A percentile compares a stretch with the other conserved stretches of the same genome.
phyloP scores from a whole-genome alignment of 306 rosid species.

The Canavalia ensiformis region DNA sequence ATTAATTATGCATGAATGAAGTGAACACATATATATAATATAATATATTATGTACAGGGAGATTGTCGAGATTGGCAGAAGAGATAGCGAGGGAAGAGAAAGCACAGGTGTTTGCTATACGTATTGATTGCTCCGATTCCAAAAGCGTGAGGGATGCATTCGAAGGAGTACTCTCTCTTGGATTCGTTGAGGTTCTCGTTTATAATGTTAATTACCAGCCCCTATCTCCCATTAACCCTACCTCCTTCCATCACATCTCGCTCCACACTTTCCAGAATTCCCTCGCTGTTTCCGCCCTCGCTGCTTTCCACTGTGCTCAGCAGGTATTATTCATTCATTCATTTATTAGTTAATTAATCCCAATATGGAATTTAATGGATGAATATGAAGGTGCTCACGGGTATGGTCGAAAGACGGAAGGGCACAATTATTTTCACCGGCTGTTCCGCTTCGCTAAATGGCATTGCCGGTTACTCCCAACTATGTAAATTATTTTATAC shows the following conservation, averaged over 20 bases:
- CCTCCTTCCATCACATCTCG: conserved; percentile 63
- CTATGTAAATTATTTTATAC: conserved; percentile 61
- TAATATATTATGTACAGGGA: conserved; percentile 46
- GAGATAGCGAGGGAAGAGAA: conserved; percentile 95
- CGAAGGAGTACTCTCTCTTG: conserved; percentile 85
- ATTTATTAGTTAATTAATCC: no score
- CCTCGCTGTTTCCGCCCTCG: conserved; percentile 81
- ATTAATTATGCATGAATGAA: no score
- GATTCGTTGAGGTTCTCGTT: conserved; percentile 83
- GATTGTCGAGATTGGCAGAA: conserved; percentile 85
- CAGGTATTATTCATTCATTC: conserved; percentile 57
- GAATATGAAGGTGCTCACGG: conserved; percentile 74
- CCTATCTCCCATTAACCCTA: conserved; percentile 49
- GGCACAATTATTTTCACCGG: conserved; percentile 95
- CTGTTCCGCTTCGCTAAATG: conserved; percentile 84
- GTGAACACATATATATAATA: background rate
- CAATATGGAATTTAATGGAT: background rate
- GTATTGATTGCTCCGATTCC: conserved; percentile 90
- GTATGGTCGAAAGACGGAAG: conserved; percentile 91
- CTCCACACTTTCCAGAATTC: conserved; percentile 77
- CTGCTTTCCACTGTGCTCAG: conserved; percentile 95
- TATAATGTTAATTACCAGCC: conserved; percentile 74
- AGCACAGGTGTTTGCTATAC: conserved; percentile 87
- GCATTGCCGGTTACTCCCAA: conserved; percentile 80
- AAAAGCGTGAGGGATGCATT: conserved; percentile 89